Evolutionary conservation across 2,329 filamentous ascomycete species (phyloP), one percentile per base, ranked within the genome.

Genomic region (Clonostachys rosea): DNA sequence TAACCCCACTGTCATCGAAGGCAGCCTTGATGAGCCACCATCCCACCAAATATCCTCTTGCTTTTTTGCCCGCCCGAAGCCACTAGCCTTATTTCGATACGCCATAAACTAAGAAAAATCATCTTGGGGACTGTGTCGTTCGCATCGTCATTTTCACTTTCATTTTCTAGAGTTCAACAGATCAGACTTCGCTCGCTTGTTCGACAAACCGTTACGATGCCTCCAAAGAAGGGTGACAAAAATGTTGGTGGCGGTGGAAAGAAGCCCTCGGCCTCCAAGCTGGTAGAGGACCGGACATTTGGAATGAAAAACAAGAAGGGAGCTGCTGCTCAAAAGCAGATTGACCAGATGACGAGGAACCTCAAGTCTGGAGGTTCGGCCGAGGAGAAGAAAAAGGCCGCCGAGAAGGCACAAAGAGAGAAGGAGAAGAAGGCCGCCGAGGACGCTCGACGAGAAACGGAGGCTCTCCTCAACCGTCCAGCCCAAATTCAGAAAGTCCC

Each of bases 221-320:
- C 87, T 66, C 87, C 87, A 49, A 91, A 91, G 67, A 79, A 78
- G 59, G 65, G 69, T 49, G 75, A 80, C 47, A 91, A 91, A 67
- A 42, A 46, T 35, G 47, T 52, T 20, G 37, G 40, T 16, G 70
- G 59, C 47, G 70, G 60, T 47, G 73, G 70, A 65, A 83, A 83
- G 71, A 81, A 79, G 71, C 66, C 72, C 47, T 64, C 72, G 18
- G 67, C 73, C 49, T 59, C 72, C 57, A 90, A 90, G 72, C 61
- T 76, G 41, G 88, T 91, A 53, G 90, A 94, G 53, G 94, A 99
- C 76, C 94, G 92, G 74, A 96, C 94, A 43, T 99, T 99, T 78
- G 94, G 94, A 59, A 97, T 99, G 94, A 99, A 99, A 75, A 99
- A 99, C 66, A 99, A 99, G 77, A 99, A 96, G 78, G 94, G 94